Evolutionary conservation across 805 yeast species (phyloP).

Genomic region (Wickerhamomyces bovis): DNA sequence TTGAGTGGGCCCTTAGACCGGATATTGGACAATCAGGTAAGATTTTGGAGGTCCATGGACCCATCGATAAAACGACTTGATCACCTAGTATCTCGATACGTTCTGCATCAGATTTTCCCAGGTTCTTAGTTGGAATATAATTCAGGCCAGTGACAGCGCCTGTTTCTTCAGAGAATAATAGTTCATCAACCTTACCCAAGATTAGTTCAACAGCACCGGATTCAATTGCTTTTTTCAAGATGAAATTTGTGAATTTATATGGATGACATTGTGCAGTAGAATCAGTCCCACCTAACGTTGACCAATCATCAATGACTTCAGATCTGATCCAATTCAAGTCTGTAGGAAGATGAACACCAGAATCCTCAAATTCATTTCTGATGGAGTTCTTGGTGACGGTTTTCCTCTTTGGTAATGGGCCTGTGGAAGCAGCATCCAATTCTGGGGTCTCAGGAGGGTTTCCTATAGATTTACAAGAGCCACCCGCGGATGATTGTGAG

Average conservation of each 20-base stretch:
- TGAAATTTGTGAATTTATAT: slow-evolving; percentile 81
- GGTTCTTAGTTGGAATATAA: slow-evolving; percentile 38
- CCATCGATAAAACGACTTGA: slow-evolving; percentile 79
- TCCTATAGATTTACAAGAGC: slow-evolving; percentile 1
- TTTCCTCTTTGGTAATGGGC: slow-evolving; percentile 28
- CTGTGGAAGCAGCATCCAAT: slow-evolving; percentile 7
- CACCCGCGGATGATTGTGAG: not conserved
- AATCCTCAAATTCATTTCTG: slow-evolving; percentile 18
- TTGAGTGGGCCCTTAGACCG: slow-evolving; percentile 92
- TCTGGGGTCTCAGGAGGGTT: not conserved
- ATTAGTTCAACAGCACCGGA: slow-evolving; percentile 79
- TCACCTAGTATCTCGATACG: slow-evolving; percentile 54
- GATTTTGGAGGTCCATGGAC: slow-evolving; percentile 95
- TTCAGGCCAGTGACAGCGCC: slow-evolving; percentile 69
- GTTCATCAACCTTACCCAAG: slow-evolving; percentile 74
- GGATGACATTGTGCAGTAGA: slow-evolving; percentile 98
- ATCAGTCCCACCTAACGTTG: slow-evolving; percentile 73
- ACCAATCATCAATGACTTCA: slow-evolving; percentile 62
- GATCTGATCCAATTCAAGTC: slow-evolving; percentile 75
- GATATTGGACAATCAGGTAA: slow-evolving; percentile 91
- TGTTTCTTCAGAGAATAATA: slow-evolving; percentile 52
- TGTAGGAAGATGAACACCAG: slow-evolving; percentile 39
- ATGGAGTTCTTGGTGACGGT: slow-evolving; percentile 31
- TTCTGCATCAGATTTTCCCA: slow-evolving; percentile 21
- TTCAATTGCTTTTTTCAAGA: slow-evolving; percentile 74